These are phyloP conservation scores for Dioscorea cayenensis DNA, from an alignment of 116 monocot species.

Conservation along the genomic window DNA sequence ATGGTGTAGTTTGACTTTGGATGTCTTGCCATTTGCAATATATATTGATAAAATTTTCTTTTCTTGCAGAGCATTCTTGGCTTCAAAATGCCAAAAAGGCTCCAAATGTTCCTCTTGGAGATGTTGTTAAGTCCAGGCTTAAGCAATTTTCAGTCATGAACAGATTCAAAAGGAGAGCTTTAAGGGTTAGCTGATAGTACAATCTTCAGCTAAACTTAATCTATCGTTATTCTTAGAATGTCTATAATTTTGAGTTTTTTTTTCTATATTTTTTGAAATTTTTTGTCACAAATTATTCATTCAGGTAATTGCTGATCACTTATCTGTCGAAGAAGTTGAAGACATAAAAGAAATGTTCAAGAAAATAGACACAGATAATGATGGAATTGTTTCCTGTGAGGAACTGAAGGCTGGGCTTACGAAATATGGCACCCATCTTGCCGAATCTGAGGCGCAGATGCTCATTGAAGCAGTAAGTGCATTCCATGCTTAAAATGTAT, in stretches of 20 bases:
- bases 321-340: conserved; percentile 60
- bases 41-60: not conserved
- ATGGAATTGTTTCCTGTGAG: conserved; percentile 49
- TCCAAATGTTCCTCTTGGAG: conserved; percentile 54
- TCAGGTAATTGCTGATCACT: conserved; percentile 72
- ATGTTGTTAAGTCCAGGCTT: conserved; percentile 52
- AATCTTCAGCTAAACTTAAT: not conserved
- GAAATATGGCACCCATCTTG: conserved; percentile 49
- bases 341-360: conserved; percentile 65
- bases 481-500: not conserved
- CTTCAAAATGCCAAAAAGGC: conserved; percentile 51
- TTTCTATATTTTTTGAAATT: not conserved
- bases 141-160: conserved; percentile 55
- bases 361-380: conserved; percentile 52
- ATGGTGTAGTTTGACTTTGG: not conserved
- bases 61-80: conserved; percentile 40
- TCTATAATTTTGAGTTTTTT: not conserved
- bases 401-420: conserved; percentile 50
- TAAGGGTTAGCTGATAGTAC: conserved; percentile 29
- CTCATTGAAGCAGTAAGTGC: conserved; percentile 65
- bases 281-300: not conserved
- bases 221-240: not conserved
- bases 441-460: conserved; percentile 58
- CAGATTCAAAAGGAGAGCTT: conserved; percentile 45
- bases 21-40: not conserved